Conservation (phyloP, 2,329 filamentous ascomycete genomes). For the Talaromyces sp. region DNA sequence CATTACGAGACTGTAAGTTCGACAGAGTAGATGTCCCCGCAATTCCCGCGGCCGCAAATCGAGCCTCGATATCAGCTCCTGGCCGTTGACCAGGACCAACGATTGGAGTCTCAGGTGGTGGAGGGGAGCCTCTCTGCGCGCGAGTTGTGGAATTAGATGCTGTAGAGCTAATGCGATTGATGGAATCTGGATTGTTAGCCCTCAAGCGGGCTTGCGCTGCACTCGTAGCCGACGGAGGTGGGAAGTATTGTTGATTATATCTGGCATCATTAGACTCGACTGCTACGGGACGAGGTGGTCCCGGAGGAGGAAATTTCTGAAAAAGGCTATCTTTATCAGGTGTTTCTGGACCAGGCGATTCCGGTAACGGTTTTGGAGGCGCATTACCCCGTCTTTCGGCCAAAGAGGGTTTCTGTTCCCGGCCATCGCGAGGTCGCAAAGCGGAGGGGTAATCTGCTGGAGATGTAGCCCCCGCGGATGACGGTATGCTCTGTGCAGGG, state of each 20-base stretch:
- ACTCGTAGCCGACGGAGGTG: constrained; percentile 41
- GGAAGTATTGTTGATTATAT: constrained; percentile 60
- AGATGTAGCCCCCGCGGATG: constrained; percentile 13
- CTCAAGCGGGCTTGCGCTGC: constrained; percentile 36
- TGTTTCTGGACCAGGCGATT: constrained; percentile 71
- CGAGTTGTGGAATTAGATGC: constrained; percentile 90
- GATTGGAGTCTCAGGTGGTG: constrained; percentile 87
- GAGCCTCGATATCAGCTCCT: constrained; percentile 78
- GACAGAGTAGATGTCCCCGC: constrained; percentile 78
- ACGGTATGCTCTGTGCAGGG: constrained; percentile 18
- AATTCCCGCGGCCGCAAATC: constrained; percentile 87
- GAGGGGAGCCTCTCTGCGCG: constrained; percentile 86
- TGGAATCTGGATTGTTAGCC: constrained; percentile 49
- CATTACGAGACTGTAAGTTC: constrained; percentile 67
- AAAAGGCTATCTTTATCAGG: constrained; percentile 76
- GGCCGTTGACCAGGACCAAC: constrained; percentile 65
- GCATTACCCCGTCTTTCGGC: constrained; percentile 78
- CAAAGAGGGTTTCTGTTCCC: constrained; percentile 55
- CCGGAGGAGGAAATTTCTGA: constrained; percentile 54
- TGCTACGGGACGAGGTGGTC: constrained; percentile 21
- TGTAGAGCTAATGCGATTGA: constrained; percentile 67
- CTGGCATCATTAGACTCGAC: constrained; percentile 43
- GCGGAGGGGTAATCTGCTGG: constrained; percentile 36
- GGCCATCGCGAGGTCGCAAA: constrained; percentile 40
- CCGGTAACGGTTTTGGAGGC: constrained; percentile 70